Evolutionary conservation across 1,284 basidiomycete genomes (phyloP).

Genomic region (Neolentinus lepideus): DNA sequence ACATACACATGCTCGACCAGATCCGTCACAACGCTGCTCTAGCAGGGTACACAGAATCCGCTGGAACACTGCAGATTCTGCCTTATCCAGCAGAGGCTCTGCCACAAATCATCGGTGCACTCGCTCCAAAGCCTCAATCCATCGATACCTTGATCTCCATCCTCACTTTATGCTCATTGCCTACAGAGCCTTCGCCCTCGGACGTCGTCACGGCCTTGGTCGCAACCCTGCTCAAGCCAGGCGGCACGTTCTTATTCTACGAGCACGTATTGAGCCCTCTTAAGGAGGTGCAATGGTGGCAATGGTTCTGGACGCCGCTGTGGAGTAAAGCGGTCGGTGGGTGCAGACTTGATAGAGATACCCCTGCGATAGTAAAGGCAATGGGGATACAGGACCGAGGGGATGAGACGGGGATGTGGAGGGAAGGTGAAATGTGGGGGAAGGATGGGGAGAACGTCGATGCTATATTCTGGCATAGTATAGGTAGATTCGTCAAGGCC

Average conservation of each 20-base stretch:
- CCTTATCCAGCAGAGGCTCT: slow-evolving; percentile 52
- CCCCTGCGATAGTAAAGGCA: slow-evolving; percentile 43
- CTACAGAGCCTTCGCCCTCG: slow-evolving; percentile 29
- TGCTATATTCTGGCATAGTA: slow-evolving; percentile 47
- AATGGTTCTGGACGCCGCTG: slow-evolving; percentile 58
- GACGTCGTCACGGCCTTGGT: slow-evolving; percentile 35
- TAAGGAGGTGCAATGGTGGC: slow-evolving; percentile 56
- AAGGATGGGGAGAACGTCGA: slow-evolving; percentile 38
- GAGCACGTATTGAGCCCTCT: slow-evolving; percentile 54
- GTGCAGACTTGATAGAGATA: slow-evolving; percentile 52
- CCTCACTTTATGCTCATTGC: slow-evolving; percentile 55
- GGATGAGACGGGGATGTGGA: slow-evolving; percentile 26
- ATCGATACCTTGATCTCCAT: slow-evolving; percentile 55
- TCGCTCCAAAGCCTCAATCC: slow-evolving; percentile 16
- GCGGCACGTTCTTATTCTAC: slow-evolving; percentile 52
- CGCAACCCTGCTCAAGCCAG: slow-evolving; percentile 42
- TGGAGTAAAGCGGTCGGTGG: slow-evolving; percentile 54
- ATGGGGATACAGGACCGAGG: slow-evolving; percentile 16
- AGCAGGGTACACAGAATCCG: slow-evolving; percentile 45
- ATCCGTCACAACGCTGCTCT: slow-evolving; percentile 39
- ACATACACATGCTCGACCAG: slow-evolving; percentile 48
- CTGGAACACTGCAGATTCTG: slow-evolving; percentile 36
- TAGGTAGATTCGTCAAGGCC: slow-evolving; percentile 45
- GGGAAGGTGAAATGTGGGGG: slow-evolving; percentile 34
- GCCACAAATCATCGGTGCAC: slow-evolving; percentile 32